Percentiles rank a stretch among this genome's conserved stretches.
phyloP scores from a whole-genome alignment of 805 yeast species.

The Trichomonascus vanleenenianus region DNA sequence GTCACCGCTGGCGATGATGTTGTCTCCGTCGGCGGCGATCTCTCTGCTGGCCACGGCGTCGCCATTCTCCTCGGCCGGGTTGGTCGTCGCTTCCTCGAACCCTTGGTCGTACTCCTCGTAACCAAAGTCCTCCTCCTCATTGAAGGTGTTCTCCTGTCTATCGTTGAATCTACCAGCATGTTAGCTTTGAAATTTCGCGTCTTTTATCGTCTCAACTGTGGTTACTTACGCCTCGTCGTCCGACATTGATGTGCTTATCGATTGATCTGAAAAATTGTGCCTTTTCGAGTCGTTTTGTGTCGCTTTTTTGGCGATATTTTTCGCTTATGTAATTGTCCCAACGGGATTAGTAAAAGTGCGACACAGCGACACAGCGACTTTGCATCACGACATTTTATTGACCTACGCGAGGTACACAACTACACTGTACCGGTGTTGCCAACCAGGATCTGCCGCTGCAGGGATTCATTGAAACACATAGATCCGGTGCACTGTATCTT shows the following conservation, averaged over 20 bases:
- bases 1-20: slow-evolving; percentile 52
- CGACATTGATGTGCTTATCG: slow-evolving; percentile 25
- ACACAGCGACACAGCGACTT: too few relatives aligned
- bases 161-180: slow-evolving; percentile 45
- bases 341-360: too few relatives aligned
- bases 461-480: too few relatives aligned
- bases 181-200: background rate
- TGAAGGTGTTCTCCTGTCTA: slow-evolving; percentile 29
- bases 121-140: slow-evolving; percentile 70
- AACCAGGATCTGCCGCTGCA: too few relatives aligned
- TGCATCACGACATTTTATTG: too few relatives aligned
- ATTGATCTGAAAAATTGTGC: background rate
- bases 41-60: slow-evolving; percentile 35
- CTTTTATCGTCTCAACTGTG: background rate
- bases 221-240: slow-evolving; percentile 36
- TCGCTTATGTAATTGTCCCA: background rate
- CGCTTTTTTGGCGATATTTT: background rate
- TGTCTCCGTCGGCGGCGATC: slow-evolving; percentile 55
- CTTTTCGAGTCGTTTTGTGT: background rate
- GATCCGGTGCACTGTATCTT: too few relatives aligned
- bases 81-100: slow-evolving; percentile 32
- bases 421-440: too few relatives aligned
- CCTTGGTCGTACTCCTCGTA: slow-evolving; percentile 62
- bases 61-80: slow-evolving; percentile 34
- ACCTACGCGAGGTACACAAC: too few relatives aligned